Evolutionary conservation across 306 rosid species (phyloP), one percentile per base, ranked within the genome.

Genomic region (Psophocarpus tetragonolobus): DNA sequence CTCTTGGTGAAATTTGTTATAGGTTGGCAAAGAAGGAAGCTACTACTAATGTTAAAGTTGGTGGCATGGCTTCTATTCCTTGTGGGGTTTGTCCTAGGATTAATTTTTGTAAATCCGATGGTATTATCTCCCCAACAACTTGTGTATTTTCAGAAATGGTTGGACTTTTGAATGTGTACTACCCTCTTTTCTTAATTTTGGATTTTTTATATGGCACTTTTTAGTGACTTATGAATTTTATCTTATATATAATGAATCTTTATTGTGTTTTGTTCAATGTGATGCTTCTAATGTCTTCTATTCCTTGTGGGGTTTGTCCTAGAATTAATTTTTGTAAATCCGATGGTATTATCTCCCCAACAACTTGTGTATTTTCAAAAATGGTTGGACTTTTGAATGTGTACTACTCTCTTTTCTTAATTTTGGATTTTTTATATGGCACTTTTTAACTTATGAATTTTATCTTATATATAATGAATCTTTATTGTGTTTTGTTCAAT

Each of bases 221-320:
- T 20, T 32, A 14, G n/a, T n/a, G n/a, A 61, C 11, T 15, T 6
- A 26, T 24, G 30, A 24, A 24, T 23, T 57, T 14, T 20, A 6
- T 58, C 65, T 58, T 26, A 6, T 14, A 9, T 53, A n/a, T 54
- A 54, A 54, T 23, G 8, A 3, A 15, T 58, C 38, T 58, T 26
- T 26, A 1, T 58, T 13, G n/a, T 4, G 4, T 58, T 60, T 4
- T 58, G 10, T 15, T 27, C 36, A 58, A 13, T 58, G 20, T 58
- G 36, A 27, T 27, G 15, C 36, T 27, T 58, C 27, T 26, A 14
- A 73, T 88, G 90, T 87, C 91, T 79, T 90, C 95, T 62, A 80
- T 83, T 81, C 92, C 91, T 4, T 90, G 95, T 30, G 92, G 89
- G 63, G 89, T 86, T 75, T 90, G 95, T 75, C 90, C 92, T 1